Evolutionary conservation across 2,329 filamentous ascomycete species (phyloP), one percentile per base, ranked within the genome.

Genomic region (Akanthomyces muscarius): DNA sequence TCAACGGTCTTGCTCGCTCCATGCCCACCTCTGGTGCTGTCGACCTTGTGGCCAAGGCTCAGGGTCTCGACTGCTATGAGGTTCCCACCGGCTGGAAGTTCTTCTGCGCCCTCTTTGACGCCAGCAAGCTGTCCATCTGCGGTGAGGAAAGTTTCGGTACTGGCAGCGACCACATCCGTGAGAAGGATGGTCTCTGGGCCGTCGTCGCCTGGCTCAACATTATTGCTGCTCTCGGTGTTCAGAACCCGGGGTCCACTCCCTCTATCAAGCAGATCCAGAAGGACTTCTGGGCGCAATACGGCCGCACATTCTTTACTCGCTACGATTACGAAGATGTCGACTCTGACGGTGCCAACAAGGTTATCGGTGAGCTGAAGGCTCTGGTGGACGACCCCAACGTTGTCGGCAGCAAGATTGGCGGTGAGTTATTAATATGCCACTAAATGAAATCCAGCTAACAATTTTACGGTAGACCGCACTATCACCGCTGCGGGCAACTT

Each of bases 21-120:
- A 99, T 99, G 95, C 95, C 95, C 63, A 99, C 95, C 6, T 96
- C 92, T 14, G 92, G 92, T 48, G 95, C 95, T 25, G 91, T 99
- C 60, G 95, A 99, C 75, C 88, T 96, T 18, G 95, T 99, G 47
- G 95, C 95, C 69, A 91, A 97, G 85, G 92, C 92, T 72, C 94
- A 97, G 81, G 90, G 90, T 42, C 85, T 99, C 48, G 82, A 91
- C 80, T 89, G 87, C 79, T 99, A 99, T 80, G 95, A 99, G 79
- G 95, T 99, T 1, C 95, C 95, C 44, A 99, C 95, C 0, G 95
- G 95, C 71, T 99, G 95, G 95, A 97, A 97, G 79, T 97, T 97
- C 84, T 97, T 97, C 87, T 97, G 93, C 74, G 92, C 92, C 71
- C 85, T 97, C 64, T 97, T 97, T 72, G 93, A 97, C 73, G 89